Conservation (phyloP, 441 rosid species). For the Pelargonium fulgidum region DNA sequence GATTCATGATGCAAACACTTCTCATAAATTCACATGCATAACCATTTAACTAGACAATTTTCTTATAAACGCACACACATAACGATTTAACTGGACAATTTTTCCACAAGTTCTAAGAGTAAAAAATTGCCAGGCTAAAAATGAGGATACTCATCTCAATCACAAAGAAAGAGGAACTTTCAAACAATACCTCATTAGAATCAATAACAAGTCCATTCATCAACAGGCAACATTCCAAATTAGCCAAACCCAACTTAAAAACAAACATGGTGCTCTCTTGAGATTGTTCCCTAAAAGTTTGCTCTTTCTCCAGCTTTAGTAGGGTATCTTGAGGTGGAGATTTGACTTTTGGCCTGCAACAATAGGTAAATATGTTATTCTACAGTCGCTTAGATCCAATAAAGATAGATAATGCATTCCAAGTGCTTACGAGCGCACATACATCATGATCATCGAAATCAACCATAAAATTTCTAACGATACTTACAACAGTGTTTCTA, state of each 20-base stretch:
- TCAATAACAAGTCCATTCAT: slow-evolving; percentile 96
- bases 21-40: not conserved
- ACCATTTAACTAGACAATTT: not conserved
- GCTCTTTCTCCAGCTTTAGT: slow-evolving; percentile 77
- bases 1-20: not conserved
- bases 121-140: not conserved
- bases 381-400: slow-evolving; percentile 1
- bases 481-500: slow-evolving; percentile 83
- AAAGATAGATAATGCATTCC: slow-evolving; percentile 15
- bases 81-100: not conserved
- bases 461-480: slow-evolving; percentile 14
- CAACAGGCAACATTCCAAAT: slow-evolving; percentile 65
- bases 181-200: slow-evolving; percentile 67
- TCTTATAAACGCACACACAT: not conserved
- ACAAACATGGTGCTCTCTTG: slow-evolving; percentile 80
- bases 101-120: not conserved
- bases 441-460: slow-evolving; percentile 1
- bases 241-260: slow-evolving; percentile 80
- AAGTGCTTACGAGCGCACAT: not conserved
- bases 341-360: slow-evolving; percentile 64
- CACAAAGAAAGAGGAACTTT: slow-evolving; percentile 11
- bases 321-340: slow-evolving; percentile 80
- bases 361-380: slow-evolving; percentile 17
- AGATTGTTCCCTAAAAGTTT: slow-evolving; percentile 47
- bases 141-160: not conserved